Evolutionary conservation across 495 filamentous ascomycete species (phyloP).

Genomic region (Penicillium soppii): DNA sequence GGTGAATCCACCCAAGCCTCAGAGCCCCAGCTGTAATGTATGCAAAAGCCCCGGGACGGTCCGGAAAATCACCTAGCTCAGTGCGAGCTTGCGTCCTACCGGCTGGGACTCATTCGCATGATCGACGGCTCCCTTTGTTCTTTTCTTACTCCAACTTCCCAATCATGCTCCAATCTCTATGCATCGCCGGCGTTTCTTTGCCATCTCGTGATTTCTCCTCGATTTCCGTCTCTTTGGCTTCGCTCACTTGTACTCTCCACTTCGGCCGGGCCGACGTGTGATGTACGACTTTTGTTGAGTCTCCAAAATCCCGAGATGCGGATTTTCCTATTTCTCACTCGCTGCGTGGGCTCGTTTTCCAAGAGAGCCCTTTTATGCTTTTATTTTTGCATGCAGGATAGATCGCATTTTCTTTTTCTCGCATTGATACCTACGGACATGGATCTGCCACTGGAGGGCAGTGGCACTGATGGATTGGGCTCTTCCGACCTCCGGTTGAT

Average conservation of each 20-base stretch:
- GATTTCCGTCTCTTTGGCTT: constrained; percentile 3
- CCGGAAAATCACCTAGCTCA: neutral
- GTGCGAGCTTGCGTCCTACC: constrained; percentile 17
- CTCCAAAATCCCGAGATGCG: neutral
- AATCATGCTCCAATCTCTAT: constrained; percentile 24
- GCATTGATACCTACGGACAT: constrained; percentile 27
- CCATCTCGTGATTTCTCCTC: constrained; percentile 13
- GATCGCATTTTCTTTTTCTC: constrained; percentile 23
- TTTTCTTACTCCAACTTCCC: constrained; percentile 1
- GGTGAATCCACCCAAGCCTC: constrained; percentile 28
- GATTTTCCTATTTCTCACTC: constrained; percentile 10
- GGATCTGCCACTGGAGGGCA: constrained; percentile 36
- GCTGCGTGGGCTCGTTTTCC: neutral
- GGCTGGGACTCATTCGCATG: constrained; percentile 18
- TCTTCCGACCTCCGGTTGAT: constrained; percentile 15
- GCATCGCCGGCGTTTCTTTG: constrained; percentile 39
- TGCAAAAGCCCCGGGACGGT: constrained; percentile 11
- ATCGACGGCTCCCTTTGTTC: constrained; percentile 5
- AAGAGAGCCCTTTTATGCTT: constrained; percentile 8
- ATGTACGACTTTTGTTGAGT: neutral
- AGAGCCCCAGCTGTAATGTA: constrained; percentile 21
- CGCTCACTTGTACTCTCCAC: neutral
- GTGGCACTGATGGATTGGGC: constrained; percentile 28
- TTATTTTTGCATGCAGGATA: constrained; percentile 24
- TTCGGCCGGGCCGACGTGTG: constrained; percentile 1